phyloP scores from a whole-genome alignment of 1,284 basidiomycete species.

The Entoloma clypeatum region DNA sequence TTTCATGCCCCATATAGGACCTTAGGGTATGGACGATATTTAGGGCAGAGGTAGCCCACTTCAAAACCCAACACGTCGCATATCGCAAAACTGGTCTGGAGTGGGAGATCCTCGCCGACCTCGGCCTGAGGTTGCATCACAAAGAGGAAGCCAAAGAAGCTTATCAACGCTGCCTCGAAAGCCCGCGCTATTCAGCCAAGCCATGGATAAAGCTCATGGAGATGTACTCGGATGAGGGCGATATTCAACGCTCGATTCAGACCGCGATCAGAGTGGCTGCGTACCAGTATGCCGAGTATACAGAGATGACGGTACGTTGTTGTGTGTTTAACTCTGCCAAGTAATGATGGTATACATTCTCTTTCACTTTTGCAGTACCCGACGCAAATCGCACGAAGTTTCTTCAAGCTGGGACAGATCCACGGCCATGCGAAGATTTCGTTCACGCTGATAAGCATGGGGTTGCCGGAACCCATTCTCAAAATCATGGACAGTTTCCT shows the following conservation, averaged over 20 bases:
- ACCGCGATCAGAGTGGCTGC: constrained; percentile 90
- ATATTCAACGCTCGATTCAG: constrained; percentile 87
- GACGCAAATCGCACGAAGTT: constrained; percentile 81
- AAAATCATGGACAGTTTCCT: constrained; percentile 86
- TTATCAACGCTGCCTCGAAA: constrained; percentile 90
- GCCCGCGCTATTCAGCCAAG: constrained; percentile 83
- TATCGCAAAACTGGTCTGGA: constrained; percentile 96
- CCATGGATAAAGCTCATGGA: constrained; percentile 92
- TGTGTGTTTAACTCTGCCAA: constrained; percentile 4
- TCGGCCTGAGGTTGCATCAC: constrained; percentile 89
- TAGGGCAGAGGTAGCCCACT: constrained; percentile 98
- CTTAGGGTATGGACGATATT: constrained; percentile 99
- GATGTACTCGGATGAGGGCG: constrained; percentile 91
- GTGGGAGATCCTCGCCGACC: constrained; percentile 98
- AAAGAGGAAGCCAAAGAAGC: constrained; percentile 98
- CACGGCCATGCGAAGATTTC: constrained; percentile 94
- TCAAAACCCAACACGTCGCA: constrained; percentile 95
- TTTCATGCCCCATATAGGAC: constrained; percentile 50
- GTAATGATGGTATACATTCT: constrained; percentile 3
- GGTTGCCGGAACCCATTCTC: constrained; percentile 77
- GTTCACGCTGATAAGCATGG: constrained; percentile 93
- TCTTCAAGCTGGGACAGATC: constrained; percentile 92
- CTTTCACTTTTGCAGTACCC: constrained; percentile 61
- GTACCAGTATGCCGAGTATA: constrained; percentile 84
- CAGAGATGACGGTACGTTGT: constrained; percentile 73